A percentile compares a stretch with the other conserved stretches of the same genome.
Conservation (phyloP, 2,329 filamentous ascomycete species). For the Curvularia hawaiiensis region DNA sequence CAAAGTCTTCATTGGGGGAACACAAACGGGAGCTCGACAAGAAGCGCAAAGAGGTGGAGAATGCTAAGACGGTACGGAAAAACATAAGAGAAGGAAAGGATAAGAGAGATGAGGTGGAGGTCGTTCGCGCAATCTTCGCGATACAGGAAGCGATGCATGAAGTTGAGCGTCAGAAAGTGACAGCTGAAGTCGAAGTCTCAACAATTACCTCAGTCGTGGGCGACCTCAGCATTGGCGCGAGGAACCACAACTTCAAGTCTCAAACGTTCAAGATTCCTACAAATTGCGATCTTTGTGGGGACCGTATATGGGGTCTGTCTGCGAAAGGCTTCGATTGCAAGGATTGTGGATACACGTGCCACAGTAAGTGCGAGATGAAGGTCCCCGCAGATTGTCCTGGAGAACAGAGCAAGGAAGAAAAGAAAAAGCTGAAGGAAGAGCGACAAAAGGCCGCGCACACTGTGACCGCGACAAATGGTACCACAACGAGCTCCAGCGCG, state of each 20-base stretch:
- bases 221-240: constrained; percentile 88
- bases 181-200: constrained; percentile 88
- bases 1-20: constrained; percentile 81
- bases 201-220: constrained; percentile 92
- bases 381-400: constrained; percentile 95
- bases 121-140: constrained; percentile 81
- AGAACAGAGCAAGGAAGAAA: constrained; percentile 91
- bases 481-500: constrained; percentile 56
- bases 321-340: constrained; percentile 96
- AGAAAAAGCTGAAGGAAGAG: constrained; percentile 88
- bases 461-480: constrained; percentile 51
- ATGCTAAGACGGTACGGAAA: constrained; percentile 73
- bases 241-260: constrained; percentile 97
- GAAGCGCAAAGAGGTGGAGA: constrained; percentile 84
- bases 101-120: constrained; percentile 84
- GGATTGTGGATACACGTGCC: constrained; percentile 97
- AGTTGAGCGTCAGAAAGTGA: constrained; percentile 80
- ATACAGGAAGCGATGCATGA: constrained; percentile 86
- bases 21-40: constrained; percentile 82
- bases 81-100: constrained; percentile 82
- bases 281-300: constrained; percentile 95
- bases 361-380: constrained; percentile 99
- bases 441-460: constrained; percentile 79
- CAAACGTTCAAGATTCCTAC: constrained; percentile 99
- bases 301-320: constrained; percentile 95